Evolutionary conservation across 78 protist genomes (phyloP), one percentile per base, ranked within the genome.

Genomic region (Dictyostelium brefeldianum): DNA sequence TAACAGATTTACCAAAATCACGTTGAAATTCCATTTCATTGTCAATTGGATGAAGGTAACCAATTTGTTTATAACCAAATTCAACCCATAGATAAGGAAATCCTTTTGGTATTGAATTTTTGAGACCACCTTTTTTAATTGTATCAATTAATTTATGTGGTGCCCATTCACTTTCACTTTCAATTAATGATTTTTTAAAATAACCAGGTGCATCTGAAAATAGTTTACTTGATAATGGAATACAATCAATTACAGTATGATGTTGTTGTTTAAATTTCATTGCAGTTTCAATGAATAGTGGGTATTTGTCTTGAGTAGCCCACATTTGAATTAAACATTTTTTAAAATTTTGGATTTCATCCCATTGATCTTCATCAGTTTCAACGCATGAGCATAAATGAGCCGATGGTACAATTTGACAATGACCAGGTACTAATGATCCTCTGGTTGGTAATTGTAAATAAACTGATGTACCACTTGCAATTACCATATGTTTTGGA

Each of bases 51-150:
- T 89, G 92, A 1, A 96, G 98, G 18, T 48, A 96, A 12, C 98
- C 98, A 5, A 65, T 77, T 11, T 83, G 80, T 71, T 95, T 89
- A 47, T 70, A 59, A 2, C 95, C 95, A 41, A 95, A 96, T 27
- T 89, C 96, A 0, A 94, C 96, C 83, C 85, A 73, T 25, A 96
- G 96, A 89, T 96, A 96, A 1, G 98, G 80, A 25, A 96, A 96
- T 46, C 80, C 90, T 8, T 59, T 11, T 3, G 97, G 97, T 0
- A 96, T 73, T 25, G 94, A 29, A n/a, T 81, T 62, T 20, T 36
- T 31, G 12, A 81, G 50, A 0, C 89, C 96, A 46, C 94, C 95
- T 12, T 57, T 48, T 18, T 77, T 80, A 9, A 65, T 56, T 8
- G 95, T 80, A n/a, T 96, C 97, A 9, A 92, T 87, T 12, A 95